phyloP scores from a whole-genome alignment of 2,329 filamentous ascomycete species.

The Colletotrichum horii region DNA sequence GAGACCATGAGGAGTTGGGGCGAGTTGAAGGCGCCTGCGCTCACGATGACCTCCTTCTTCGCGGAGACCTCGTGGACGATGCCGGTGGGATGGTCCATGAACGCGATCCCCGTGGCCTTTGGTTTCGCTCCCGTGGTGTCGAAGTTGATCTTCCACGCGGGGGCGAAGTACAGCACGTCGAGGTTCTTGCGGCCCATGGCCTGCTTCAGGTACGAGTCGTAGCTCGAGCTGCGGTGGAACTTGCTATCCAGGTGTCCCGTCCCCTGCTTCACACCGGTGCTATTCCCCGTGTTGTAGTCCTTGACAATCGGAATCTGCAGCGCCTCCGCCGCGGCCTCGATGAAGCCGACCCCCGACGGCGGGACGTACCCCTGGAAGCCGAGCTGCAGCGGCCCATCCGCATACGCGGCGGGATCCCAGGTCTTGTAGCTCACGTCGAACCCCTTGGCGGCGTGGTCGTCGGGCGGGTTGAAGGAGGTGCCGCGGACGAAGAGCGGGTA shows the following conservation, averaged over 20 bases:
- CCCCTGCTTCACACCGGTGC: slow-evolving; percentile 32
- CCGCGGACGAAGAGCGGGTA: slow-evolving; percentile 28
- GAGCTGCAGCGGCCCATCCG: slow-evolving; percentile 29
- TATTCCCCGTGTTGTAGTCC: slow-evolving; percentile 30
- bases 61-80: slow-evolving; percentile 20
- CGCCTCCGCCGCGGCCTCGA: slow-evolving; percentile 25
- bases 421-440: slow-evolving; percentile 31
- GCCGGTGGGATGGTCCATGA: slow-evolving; percentile 28
- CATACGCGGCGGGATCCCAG: slow-evolving; percentile 28
- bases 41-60: slow-evolving; percentile 20
- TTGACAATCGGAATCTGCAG: slow-evolving; percentile 27
- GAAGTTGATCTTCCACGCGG: slow-evolving; percentile 24
- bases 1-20: slow-evolving; percentile 24
- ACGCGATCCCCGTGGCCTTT: slow-evolving; percentile 26
- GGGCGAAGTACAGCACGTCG: slow-evolving; percentile 28
- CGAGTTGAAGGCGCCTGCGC: slow-evolving; percentile 20
- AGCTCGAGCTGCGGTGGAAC: slow-evolving; percentile 28
- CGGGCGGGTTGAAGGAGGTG: slow-evolving; percentile 28
- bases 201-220: slow-evolving; percentile 28
- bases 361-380: slow-evolving; percentile 32
- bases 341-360: slow-evolving; percentile 31
- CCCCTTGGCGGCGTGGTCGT: slow-evolving; percentile 21
- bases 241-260: slow-evolving; percentile 27
- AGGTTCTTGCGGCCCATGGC: slow-evolving; percentile 25
- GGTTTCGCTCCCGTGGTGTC: slow-evolving; percentile 22